These are phyloP conservation scores for Aphanomyces cochlioides DNA, from an alignment of 352 stramenopile species.

Conservation along the genomic window DNA sequence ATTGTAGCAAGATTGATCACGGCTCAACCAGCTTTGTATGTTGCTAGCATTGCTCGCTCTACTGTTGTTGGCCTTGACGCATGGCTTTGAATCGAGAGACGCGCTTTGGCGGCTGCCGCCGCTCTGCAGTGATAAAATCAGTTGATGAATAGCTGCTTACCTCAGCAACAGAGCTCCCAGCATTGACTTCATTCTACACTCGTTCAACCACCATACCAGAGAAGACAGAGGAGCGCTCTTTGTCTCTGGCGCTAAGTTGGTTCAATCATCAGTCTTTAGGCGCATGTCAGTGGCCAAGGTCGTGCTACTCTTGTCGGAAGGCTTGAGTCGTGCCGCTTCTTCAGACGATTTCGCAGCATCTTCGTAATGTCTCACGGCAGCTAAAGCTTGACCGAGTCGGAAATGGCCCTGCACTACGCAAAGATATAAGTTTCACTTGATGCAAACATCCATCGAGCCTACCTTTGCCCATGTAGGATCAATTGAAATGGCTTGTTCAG, in stretches of 20 bases:
- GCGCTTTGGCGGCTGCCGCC: conserved; percentile 67
- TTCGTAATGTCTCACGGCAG: conserved; percentile 53
- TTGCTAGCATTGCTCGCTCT: background rate
- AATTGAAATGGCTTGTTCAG: conserved; percentile 54
- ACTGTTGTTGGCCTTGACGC: conserved; percentile 38
- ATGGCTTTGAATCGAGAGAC: conserved; percentile 71
- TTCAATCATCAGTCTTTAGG: conserved; percentile 26
- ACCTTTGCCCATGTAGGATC: conserved; percentile 77
- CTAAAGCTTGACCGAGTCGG: conserved; percentile 59
- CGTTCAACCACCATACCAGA: conserved; percentile 10
- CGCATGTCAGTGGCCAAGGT: conserved; percentile 71
- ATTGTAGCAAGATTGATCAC: no score
- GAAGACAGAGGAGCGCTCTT: conserved; percentile 14
- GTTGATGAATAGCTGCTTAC: background rate
- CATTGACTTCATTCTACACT: background rate
- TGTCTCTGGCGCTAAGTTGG: background rate
- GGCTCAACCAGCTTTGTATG: no score
- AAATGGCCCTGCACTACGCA: conserved; percentile 58
- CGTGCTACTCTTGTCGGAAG: conserved; percentile 56
- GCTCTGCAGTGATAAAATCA: background rate
- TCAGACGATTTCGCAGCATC: conserved; percentile 66
- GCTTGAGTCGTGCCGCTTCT: conserved; percentile 59
- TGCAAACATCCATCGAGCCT: background rate
- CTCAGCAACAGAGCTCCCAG: background rate
- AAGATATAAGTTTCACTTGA: no score